Evolutionary conservation across 306 rosid genomes (phyloP).

Genomic region (Cucurbita argyrosperma): DNA sequence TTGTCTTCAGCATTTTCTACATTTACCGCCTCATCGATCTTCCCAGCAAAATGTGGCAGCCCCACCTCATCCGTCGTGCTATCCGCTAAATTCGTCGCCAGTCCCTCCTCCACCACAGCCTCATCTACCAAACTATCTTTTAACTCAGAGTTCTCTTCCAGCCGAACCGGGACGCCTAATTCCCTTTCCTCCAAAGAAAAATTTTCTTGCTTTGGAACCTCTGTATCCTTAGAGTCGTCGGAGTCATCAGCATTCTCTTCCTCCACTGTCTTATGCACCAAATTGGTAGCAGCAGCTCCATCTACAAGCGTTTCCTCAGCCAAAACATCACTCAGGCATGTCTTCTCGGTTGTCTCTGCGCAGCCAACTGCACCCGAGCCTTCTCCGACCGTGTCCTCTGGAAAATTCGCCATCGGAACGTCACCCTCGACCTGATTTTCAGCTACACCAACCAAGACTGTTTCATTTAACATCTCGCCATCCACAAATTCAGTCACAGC

Average conservation of each 20-base stretch:
- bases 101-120: background rate
- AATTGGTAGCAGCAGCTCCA: background rate
- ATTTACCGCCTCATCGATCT: constrained; percentile 6
- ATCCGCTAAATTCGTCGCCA: background rate
- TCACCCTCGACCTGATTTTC: background rate
- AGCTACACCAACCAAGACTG: background rate
- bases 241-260: background rate
- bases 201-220: background rate
- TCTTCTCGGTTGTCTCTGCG: background rate
- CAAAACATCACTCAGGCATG: background rate
- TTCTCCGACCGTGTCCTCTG: background rate
- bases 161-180: background rate
- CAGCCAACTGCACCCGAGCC: background rate
- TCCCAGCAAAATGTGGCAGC: background rate
- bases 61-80: constrained; percentile 13
- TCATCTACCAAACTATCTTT: background rate
- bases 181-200: background rate
- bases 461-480: background rate
- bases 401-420: background rate
- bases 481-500: background rate
- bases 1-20: constrained; percentile 16
- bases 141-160: background rate
- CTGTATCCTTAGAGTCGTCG: background rate
- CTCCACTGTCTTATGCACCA: background rate
- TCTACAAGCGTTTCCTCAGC: background rate